phyloP scores from a whole-genome alignment of 192 early-diverging fungal genomes.

The Entomortierella beljakovae region DNA sequence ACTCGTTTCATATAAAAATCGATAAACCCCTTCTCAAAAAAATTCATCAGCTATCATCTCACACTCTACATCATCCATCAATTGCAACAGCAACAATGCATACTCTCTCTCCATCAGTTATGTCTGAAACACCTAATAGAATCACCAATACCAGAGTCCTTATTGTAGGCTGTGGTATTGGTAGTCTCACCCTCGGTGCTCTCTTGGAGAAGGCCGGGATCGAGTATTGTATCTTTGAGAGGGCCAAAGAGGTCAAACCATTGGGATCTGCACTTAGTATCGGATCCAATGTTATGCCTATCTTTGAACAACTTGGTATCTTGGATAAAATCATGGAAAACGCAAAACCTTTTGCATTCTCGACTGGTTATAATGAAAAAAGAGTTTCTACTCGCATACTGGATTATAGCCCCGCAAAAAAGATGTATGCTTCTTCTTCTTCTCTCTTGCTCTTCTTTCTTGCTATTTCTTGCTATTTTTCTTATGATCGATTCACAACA shows the following conservation, averaged over 20 bases:
- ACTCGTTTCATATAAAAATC: neutral
- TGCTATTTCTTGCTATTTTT: neutral
- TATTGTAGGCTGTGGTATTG: constrained; percentile 32
- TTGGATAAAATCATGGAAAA: constrained; percentile 18
- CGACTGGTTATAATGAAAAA: constrained; percentile 36
- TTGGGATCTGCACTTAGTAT: constrained; percentile 27
- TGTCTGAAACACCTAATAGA: neutral
- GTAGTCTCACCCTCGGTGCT: constrained; percentile 22
- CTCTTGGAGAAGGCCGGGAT: constrained; percentile 28
- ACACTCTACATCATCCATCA: neutral
- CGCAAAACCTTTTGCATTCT: constrained; percentile 32
- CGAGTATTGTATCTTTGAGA: constrained; percentile 28
- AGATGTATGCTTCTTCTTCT: constrained; percentile 17
- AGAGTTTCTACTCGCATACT: constrained; percentile 22
- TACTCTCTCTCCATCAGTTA: neutral
- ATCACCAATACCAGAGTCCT: constrained; percentile 23
- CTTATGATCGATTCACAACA: neutral
- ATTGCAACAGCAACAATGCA: neutral
- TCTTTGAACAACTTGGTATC: constrained; percentile 37
- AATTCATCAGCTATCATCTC: neutral
- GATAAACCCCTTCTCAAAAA: too few relatives aligned
- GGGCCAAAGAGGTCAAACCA: constrained; percentile 16
- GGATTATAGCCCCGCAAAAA: constrained; percentile 37
- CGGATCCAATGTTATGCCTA: constrained; percentile 27
- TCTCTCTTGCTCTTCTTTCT: neutral